phyloP scores from a whole-genome alignment of 805 yeast species.

The Candida anglica region DNA sequence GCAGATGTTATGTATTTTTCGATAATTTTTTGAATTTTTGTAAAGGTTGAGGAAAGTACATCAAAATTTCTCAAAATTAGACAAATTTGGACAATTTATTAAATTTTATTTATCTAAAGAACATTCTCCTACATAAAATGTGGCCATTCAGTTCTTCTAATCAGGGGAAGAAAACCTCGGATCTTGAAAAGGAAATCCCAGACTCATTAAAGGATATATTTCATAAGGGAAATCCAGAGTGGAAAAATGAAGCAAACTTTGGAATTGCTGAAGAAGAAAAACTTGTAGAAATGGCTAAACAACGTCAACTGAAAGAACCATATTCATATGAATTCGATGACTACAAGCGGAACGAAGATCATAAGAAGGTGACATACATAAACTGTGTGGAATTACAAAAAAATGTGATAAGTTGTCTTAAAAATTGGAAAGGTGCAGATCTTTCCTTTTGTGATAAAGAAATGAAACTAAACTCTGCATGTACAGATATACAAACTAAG shows the following conservation, averaged over 20 bases:
- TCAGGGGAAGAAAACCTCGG: slow-evolving; percentile 17
- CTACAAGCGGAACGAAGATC: slow-evolving; percentile 25
- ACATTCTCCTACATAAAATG: slow-evolving; percentile 12
- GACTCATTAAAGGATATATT: slow-evolving; percentile 28
- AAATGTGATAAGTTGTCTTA: slow-evolving; percentile 32
- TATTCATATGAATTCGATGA: slow-evolving; percentile 25
- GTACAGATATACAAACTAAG: slow-evolving; percentile 30
- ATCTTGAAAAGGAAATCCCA: slow-evolving; percentile 31
- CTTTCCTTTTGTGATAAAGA: slow-evolving; percentile 28
- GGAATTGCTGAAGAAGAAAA: slow-evolving; percentile 23
- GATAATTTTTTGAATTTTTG: neutral
- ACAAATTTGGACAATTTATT: no score
- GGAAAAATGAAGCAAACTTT: slow-evolving; percentile 16
- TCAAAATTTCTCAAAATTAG: no score
- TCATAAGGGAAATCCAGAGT: slow-evolving; percentile 25
- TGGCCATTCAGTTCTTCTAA: slow-evolving; percentile 25
- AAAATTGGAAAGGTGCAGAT: slow-evolving; percentile 23
- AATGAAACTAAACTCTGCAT: slow-evolving; percentile 20
- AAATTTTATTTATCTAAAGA: no score
- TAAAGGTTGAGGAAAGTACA: no score
- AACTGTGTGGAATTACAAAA: slow-evolving; percentile 40
- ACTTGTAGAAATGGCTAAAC: slow-evolving; percentile 20
- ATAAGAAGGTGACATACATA: slow-evolving; percentile 21
- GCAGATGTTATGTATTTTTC: neutral
- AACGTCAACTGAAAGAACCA: slow-evolving; percentile 9